Base-by-base conservation (phyloP, 176 grass and related monocot species). In the Pontederia crassipes region DNA sequence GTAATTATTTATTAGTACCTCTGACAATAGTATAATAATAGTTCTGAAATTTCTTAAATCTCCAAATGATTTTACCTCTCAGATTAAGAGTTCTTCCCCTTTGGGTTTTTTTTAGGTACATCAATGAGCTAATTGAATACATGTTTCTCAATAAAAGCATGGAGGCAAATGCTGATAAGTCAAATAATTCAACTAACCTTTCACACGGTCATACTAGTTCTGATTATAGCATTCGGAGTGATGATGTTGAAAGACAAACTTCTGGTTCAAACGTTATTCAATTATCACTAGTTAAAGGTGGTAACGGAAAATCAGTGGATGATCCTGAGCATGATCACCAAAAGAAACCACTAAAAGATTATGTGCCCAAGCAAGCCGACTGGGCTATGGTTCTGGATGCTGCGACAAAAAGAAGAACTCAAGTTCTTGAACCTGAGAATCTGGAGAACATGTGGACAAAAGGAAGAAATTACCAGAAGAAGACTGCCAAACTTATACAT, bases 391-490 rank as follows among this genome's bases (percentile, higher is more conserved):
- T 67, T 78, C 65, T 97, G 62, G 93, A 91, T 55, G 93, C 93
- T 73, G 84, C 87, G 75, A 88, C 84, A 57, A 85, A 92, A 85
- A 97, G 93, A 63, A 69, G 87, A 71, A 78, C 79, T 62, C 58
- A 97, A 64, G 81, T 97, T 69, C 87, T 97, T 82, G 84, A 84
- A 46, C 93, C 93, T 61, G 93, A 97, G 64, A 97, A 97, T 84
- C 81, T 97, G 79, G 93, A 97, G 40, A 97, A 97, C 67, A 88
- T 97, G 87, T 97, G 93, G 93, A 76, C 93, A 50, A 97, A 88
- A 68, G 93, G 93, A 62, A 86, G 84, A 77, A 86, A 97, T 72
- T 92, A 97, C 64, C 84, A 83, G 80, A 92, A 97, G 81, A 97
- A 97, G 79, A 82, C 28, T 28, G 40, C 17, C 8, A 28, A 64